These are phyloP conservation scores for Syzygium malaccense DNA, from an alignment of 441 rosid genomes.

Conservation along the genomic window DNA sequence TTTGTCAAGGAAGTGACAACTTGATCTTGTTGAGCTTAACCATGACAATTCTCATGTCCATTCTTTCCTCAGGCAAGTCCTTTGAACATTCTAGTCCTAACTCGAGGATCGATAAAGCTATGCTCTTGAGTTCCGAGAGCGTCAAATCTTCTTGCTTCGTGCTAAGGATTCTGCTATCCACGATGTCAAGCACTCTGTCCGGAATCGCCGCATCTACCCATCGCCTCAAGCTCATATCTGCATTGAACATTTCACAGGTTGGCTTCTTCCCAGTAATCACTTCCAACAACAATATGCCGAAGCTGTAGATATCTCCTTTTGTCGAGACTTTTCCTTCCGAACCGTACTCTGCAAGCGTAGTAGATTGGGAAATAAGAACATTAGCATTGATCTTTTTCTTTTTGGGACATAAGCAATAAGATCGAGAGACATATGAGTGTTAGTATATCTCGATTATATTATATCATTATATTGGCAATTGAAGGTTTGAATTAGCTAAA, in stretches of 20 bases:
- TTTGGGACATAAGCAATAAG: neutral
- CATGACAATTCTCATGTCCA: neutral
- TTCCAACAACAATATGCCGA: constrained; percentile 19
- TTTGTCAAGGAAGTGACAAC: neutral
- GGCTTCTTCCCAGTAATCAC: constrained; percentile 13
- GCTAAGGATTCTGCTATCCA: neutral
- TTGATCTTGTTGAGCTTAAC: neutral
- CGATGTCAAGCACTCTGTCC: neutral
- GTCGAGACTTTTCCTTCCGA: neutral
- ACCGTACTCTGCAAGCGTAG: neutral
- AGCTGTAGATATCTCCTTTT: constrained; percentile 22
- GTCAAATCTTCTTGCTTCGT: neutral
- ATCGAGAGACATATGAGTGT: neutral
- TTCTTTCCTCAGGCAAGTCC: neutral
- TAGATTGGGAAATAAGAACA: neutral
- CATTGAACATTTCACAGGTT: constrained; percentile 10
- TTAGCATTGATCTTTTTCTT: constrained; percentile 1
- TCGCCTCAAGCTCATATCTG: neutral
- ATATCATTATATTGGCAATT: neutral
- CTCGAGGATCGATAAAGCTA: neutral
- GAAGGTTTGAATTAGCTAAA: neutral
- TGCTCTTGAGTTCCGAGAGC: neutral
- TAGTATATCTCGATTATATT: neutral
- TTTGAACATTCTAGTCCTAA: neutral
- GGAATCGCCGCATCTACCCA: neutral